These are phyloP conservation scores for Scedosporium minutisporum DNA, from an alignment of 2,329 filamentous ascomycete species.

Conservation along the genomic window DNA sequence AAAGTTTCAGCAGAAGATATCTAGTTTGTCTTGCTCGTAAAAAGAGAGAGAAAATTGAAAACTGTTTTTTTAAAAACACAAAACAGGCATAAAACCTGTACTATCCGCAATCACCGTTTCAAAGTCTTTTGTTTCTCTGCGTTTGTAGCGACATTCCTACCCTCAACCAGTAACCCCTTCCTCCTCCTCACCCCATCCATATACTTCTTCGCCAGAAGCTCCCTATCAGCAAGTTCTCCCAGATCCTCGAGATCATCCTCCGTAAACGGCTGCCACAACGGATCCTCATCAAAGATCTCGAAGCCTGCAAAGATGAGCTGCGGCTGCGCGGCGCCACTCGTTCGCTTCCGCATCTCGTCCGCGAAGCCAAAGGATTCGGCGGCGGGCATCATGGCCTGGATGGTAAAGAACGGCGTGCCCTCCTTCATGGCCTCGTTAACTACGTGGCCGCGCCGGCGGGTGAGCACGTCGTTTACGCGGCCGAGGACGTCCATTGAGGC, in stretches of 20 bases:
- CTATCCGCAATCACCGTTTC: slow-evolving; percentile 40
- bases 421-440: slow-evolving; percentile 87
- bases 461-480: slow-evolving; percentile 95
- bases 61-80: background rate
- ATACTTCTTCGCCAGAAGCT: slow-evolving; percentile 94
- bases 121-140: slow-evolving; percentile 82
- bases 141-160: slow-evolving; percentile 66
- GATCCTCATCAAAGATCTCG: slow-evolving; percentile 88
- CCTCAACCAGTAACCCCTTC: slow-evolving; percentile 82
- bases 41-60: background rate
- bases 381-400: slow-evolving; percentile 77
- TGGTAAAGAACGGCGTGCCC: slow-evolving; percentile 93
- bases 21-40: background rate
- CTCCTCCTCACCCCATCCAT: slow-evolving; percentile 79
- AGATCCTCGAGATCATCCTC: slow-evolving; percentile 95
- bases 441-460: slow-evolving; percentile 79
- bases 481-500: slow-evolving; percentile 91
- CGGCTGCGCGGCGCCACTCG: slow-evolving; percentile 79
- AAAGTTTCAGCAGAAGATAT: background rate
- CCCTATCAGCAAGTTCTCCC: slow-evolving; percentile 82
- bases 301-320: slow-evolving; percentile 92
- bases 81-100: background rate
- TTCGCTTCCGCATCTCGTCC: slow-evolving; percentile 93
- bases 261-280: slow-evolving; percentile 94
- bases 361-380: slow-evolving; percentile 93